Percentiles rank a stretch among this genome's conserved stretches.
These are phyloP conservation scores for Lignosus rhinocerotis DNA, from an alignment of 1,284 basidiomycete species.

Conservation along the genomic window DNA sequence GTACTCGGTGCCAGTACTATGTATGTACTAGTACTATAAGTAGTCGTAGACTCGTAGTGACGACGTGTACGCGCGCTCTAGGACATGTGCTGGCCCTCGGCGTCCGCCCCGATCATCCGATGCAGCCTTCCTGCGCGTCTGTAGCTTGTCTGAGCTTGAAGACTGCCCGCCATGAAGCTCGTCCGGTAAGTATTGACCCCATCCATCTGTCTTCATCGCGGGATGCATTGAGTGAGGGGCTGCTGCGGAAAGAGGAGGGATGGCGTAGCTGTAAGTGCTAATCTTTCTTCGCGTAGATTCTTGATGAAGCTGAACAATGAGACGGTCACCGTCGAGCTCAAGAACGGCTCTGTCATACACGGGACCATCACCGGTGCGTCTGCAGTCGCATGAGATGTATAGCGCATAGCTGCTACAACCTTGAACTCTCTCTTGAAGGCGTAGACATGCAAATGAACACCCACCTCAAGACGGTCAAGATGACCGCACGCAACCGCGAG, in stretches of 20 bases:
- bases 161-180: background rate
- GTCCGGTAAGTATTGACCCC: too few relatives aligned
- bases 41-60: too few relatives aligned
- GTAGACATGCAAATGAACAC: constrained; percentile 99
- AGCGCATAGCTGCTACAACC: too few relatives aligned
- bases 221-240: too few relatives aligned
- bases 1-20: background rate
- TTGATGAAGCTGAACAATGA: constrained; percentile 99
- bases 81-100: background rate
- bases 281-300: constrained; percentile 58
- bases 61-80: background rate
- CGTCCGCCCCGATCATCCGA: background rate
- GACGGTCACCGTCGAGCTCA: constrained; percentile 97
- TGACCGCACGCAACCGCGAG: constrained; percentile 89
- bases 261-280: background rate
- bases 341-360: constrained; percentile 95
- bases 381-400: too few relatives aligned
- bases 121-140: background rate
- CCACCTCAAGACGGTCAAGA: constrained; percentile 95
- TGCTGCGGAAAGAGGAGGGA: too few relatives aligned
- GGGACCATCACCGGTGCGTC: constrained; percentile 93
- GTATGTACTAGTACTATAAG: too few relatives aligned
- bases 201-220: too few relatives aligned
- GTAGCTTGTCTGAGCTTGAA: background rate
- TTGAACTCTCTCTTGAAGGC: constrained; percentile 53